Conservation (phyloP, 139 green algal species). For the Tetradesmus obliquus region DNA sequence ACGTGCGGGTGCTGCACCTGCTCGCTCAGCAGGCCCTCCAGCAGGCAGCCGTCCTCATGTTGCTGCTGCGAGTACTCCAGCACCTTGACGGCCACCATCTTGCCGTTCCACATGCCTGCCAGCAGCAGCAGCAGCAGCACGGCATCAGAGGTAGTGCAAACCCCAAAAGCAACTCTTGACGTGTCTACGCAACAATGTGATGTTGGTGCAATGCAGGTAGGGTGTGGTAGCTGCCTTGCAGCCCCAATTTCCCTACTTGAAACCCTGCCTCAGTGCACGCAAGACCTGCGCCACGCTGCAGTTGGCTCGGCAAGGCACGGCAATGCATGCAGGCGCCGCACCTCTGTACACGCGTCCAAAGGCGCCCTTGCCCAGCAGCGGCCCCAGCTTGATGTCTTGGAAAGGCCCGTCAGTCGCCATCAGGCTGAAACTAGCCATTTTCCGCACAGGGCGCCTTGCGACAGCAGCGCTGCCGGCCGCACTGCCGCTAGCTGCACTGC, state of each 20-base stretch:
- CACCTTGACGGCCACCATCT: conserved; percentile 84
- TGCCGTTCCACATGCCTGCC: conserved; percentile 73
- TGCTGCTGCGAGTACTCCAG: conserved; percentile 60
- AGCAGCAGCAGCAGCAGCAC: neutral
- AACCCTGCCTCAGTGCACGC: too few relatives aligned
- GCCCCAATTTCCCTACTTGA: neutral
- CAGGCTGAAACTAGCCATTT: conserved; percentile 12
- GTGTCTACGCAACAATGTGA: too few relatives aligned
- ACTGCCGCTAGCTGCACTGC: neutral
- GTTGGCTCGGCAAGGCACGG: neutral
- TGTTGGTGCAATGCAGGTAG: too few relatives aligned
- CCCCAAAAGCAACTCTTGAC: neutral
- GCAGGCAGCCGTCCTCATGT: neutral
- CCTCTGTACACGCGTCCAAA: conserved; percentile 75
- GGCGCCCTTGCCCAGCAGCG: conserved; percentile 72
- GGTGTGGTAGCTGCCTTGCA: neutral
- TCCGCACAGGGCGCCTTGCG: neutral
- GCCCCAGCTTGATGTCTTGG: conserved; percentile 74
- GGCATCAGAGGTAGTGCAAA: neutral
- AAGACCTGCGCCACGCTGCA: too few relatives aligned
- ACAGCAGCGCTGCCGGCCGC: neutral
- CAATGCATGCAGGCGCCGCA: conserved; percentile 38
- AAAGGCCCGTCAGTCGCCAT: conserved; percentile 47
- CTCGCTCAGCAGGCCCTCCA: conserved; percentile 54
- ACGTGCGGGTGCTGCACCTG: conserved; percentile 65